Evolutionary conservation across 1,284 basidiomycete genomes (phyloP).

Genomic region (Pseudozyma thailandica): DNA sequence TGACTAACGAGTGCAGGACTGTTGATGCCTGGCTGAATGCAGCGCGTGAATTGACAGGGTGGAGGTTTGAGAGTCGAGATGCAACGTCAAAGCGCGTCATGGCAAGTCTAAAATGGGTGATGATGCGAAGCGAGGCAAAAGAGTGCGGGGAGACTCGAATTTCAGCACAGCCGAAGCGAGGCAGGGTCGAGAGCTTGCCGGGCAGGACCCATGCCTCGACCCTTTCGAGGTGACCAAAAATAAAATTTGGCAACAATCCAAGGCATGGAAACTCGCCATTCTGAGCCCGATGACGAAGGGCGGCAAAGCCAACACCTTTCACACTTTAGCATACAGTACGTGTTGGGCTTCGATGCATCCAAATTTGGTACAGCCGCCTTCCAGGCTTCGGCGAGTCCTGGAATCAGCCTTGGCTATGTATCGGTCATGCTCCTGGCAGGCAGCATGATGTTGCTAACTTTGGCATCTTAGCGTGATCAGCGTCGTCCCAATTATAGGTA

Average conservation of each 20-base stretch:
- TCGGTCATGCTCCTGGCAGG: too few relatives aligned
- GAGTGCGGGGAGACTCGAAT: constrained; percentile 19
- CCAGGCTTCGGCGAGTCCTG: too few relatives aligned
- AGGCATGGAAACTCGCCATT: not conserved
- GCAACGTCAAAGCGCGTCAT: constrained; percentile 7
- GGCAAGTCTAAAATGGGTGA: not conserved
- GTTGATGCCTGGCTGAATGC: not conserved
- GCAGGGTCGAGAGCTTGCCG: constrained; percentile 3
- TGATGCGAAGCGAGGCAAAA: not conserved
- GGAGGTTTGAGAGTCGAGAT: not conserved
- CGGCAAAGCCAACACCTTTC: not conserved
- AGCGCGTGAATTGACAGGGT: not conserved
- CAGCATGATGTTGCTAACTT: too few relatives aligned
- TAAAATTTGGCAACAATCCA: not conserved
- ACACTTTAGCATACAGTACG: not conserved
- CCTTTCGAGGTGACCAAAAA: not conserved
- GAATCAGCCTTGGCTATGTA: too few relatives aligned
- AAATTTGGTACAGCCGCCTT: not conserved
- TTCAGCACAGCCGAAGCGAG: too few relatives aligned
- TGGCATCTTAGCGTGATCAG: too few relatives aligned
- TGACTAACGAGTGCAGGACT: constrained; percentile 1
- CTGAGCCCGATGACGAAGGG: not conserved
- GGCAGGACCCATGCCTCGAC: constrained; percentile 4
- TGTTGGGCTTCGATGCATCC: not conserved
- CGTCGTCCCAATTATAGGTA: too few relatives aligned